Evolutionary conservation across 2,329 filamentous ascomycete genomes (phyloP), one percentile per base, ranked within the genome.

Genomic region (Colletotrichum melonis): DNA sequence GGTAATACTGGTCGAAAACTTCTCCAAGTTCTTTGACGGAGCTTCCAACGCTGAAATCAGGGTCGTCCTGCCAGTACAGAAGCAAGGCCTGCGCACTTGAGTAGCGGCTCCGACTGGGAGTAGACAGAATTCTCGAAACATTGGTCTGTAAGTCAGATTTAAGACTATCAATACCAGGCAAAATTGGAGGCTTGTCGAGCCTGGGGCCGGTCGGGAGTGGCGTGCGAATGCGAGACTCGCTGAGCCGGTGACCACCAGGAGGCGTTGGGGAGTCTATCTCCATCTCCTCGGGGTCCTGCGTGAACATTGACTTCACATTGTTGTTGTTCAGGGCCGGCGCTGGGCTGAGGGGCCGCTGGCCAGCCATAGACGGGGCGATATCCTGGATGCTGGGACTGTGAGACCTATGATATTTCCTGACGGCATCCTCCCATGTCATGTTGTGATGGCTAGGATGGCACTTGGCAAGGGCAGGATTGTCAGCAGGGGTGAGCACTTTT

Each of bases 401-500:
- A 54, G 87, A 86, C 70, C 86, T 84, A 80, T 84, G 82, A 68
- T 89, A 90, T 76, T 89, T 90, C 77, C 82, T 83, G 59, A 87
- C 83, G 19, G 89, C 87, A 74, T 90, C 88, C 78, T 90, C 88
- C 88, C 89, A 91, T 12, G 87, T 89, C 88, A 90, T 88, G 75
- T 87, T 87, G 75, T 90, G 89, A 78, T 91, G 89, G 75, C 85
- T 88, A 16, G 89, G 89, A 76, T 90, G 88, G 78, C 89, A 91
- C 89, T 89, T 83, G 69, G 69, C 32, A 54, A 49, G 55, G 42
- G 63, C 63, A 55, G 24, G 73, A 62, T 68, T 68, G 67, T 75
- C 62, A 75, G 65, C 69, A 71, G 59, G 54, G 70, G 58, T 49
- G 67, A 63, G 74, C 68, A 71, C 66, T 56, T 66, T 55, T 32